Evolutionary conservation across 2,329 filamentous ascomycete species (phyloP), one percentile per base, ranked within the genome.

Genomic region (Fusarium albosuccineum): DNA sequence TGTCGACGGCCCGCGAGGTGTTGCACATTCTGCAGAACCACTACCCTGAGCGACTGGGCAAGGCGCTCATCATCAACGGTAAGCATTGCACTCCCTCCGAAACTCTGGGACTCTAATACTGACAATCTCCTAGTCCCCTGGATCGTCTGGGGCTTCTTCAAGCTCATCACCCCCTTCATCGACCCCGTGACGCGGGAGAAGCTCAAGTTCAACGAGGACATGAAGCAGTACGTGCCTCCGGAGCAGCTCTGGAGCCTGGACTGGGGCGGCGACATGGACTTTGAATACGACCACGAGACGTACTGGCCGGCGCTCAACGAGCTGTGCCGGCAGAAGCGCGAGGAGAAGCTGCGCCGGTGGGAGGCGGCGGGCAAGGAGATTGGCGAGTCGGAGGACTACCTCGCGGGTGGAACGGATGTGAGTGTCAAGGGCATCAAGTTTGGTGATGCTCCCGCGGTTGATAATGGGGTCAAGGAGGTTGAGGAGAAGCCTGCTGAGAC

Each of bases 181-280:
- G 96, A 99, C 79, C 96, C 96, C 8, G 83, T 94, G 73, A 99
- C 96, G 9, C 89, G 92, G 60, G 90, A 96, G 75, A 99, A 99
- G 85, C 90, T 99, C 82, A 97, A 96, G 82, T 97, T 97, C 86
- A 97, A 98, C 83, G 94, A 97, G 78, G 92, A 97, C 76, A 90
- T 97, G 83, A 86, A 86, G 70, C 84, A 92, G 70, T 93, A 94
- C 77, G 91, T 99, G 17, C 94, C 94, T 6, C 80, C 89, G 8
- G 85, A 90, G 73, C 95, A 98, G 77, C 87, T 99, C 54, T 92
- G 93, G 90, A 91, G 89, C 73, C 85, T 89, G 59, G 89, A 92
- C 73, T 84, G 83, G 71, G 89, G 90, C 48, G 95, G 96, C 60
- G 87, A 92, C 50, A 87, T 97, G 64, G 87, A 94, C 62, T 98